phyloP scores from a whole-genome alignment of 495 filamentous ascomycete species.

The Penicillium bialowiezense region DNA sequence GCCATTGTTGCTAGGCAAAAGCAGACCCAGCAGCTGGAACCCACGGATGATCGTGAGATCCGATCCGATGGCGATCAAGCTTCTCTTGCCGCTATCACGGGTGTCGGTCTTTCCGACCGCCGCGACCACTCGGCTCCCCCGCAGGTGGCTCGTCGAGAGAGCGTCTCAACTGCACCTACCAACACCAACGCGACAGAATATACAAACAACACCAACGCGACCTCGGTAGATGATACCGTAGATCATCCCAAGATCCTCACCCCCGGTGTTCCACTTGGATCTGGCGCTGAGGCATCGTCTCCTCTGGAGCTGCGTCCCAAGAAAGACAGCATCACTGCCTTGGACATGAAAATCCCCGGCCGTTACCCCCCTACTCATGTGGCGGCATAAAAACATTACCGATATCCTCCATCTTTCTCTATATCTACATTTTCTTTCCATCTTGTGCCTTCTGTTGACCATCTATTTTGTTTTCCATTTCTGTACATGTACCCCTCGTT shows the following conservation, averaged over 20 bases:
- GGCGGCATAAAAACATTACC: slow-evolving; percentile 16
- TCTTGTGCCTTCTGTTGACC: neutral
- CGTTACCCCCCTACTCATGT: slow-evolving; percentile 36
- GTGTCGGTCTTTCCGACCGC: slow-evolving; percentile 21
- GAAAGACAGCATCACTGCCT: slow-evolving; percentile 29
- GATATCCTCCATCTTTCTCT: neutral
- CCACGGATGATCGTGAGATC: slow-evolving; percentile 20
- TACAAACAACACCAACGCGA: slow-evolving; percentile 37
- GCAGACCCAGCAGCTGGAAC: slow-evolving; percentile 14
- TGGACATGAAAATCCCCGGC: slow-evolving; percentile 40
- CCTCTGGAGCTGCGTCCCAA: slow-evolving; percentile 17
- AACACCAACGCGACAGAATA: slow-evolving; percentile 36
- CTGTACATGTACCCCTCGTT: slow-evolving; percentile 7
- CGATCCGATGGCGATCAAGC: slow-evolving; percentile 22
- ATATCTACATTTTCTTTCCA: neutral
- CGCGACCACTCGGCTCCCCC: slow-evolving; percentile 26
- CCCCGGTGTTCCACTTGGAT: neutral
- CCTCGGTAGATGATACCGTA: slow-evolving; percentile 30
- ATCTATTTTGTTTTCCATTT: slow-evolving; percentile 2
- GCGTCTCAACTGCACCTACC: slow-evolving; percentile 38
- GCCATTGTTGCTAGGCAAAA: slow-evolving; percentile 24
- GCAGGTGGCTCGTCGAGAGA: slow-evolving; percentile 33
- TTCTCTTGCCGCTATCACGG: slow-evolving; percentile 20
- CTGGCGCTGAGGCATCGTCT: neutral
- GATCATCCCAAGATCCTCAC: slow-evolving; percentile 1